phyloP scores from a whole-genome alignment of 768 basidiomycete species.

The Leccinum arenicola region DNA sequence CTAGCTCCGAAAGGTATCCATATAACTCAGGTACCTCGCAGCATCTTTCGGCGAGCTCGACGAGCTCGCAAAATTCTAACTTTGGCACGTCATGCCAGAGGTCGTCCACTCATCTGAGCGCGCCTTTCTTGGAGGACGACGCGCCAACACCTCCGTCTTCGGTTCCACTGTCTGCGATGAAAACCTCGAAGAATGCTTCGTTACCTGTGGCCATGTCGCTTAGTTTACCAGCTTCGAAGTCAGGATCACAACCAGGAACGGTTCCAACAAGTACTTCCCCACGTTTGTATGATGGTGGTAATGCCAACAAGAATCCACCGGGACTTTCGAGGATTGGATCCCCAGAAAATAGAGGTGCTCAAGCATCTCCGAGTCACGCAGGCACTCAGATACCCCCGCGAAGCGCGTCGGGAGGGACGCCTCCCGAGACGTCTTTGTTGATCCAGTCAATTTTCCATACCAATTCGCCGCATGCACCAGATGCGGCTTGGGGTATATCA shows the following conservation, averaged over 20 bases:
- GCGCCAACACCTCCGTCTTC: constrained; percentile 7
- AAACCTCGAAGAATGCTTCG: constrained; percentile 6
- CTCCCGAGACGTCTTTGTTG: constrained; percentile 6
- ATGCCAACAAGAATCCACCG: constrained; percentile 3
- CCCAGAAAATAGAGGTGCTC: constrained; percentile 11
- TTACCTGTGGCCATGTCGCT: constrained; percentile 18
- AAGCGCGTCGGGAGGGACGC: constrained; percentile 4
- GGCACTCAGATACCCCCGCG: constrained; percentile 5
- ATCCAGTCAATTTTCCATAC: constrained; percentile 17
- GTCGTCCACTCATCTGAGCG: background rate
- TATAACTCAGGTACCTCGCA: constrained; percentile 15
- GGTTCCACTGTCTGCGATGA: constrained; percentile 1
- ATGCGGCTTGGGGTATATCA: constrained; percentile 15
- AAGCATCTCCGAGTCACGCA: constrained; percentile 7
- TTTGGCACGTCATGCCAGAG: constrained; percentile 14
- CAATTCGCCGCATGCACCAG: constrained; percentile 3
- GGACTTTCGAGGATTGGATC: constrained; percentile 19
- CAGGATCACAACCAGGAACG: constrained; percentile 8
- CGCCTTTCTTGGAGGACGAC: constrained; percentile 21
- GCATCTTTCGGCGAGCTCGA: constrained; percentile 4
- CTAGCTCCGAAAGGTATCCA: constrained; percentile 11
- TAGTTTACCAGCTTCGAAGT: constrained; percentile 12
- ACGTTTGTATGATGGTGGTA: constrained; percentile 4
- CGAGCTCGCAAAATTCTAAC: constrained; percentile 6
- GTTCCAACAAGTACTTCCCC: constrained; percentile 11